Percentiles rank a stretch among this genome's conserved stretches.
Evolutionary conservation across 2,329 filamentous ascomycete species (phyloP).

Genomic region (Aphanoascus verrucosus): DNA sequence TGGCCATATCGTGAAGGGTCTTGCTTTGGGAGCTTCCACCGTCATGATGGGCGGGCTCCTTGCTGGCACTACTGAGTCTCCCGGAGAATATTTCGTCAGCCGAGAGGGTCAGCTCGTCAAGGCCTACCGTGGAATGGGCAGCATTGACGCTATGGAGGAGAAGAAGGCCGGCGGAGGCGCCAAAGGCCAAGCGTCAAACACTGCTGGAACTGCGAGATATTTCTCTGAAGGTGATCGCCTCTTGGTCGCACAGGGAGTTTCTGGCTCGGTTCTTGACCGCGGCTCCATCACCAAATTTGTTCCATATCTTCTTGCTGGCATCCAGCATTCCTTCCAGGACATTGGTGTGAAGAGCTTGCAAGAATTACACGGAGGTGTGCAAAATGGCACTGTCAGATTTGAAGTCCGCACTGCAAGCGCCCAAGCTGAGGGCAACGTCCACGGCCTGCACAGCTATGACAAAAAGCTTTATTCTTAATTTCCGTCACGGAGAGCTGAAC

Average conservation of each 20-base stretch:
- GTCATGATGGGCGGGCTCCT: constrained; percentile 99
- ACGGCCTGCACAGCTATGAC: constrained; percentile 94
- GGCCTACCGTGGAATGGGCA: constrained; percentile 97
- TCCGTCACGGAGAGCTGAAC: not conserved
- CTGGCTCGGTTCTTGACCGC: constrained; percentile 51
- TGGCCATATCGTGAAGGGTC: constrained; percentile 96
- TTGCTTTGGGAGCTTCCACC: constrained; percentile 84
- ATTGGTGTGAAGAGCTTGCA: constrained; percentile 73
- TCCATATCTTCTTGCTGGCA: constrained; percentile 85
- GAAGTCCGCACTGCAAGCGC: constrained; percentile 90
- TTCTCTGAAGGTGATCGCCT: constrained; percentile 95
- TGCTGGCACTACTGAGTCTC: constrained; percentile 93
- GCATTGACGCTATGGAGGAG: constrained; percentile 98
- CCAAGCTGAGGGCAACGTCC: constrained; percentile 91
- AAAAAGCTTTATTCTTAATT: constrained; percentile 94
- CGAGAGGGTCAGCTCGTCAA: constrained; percentile 97
- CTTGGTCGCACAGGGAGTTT: constrained; percentile 92
- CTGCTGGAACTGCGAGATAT: constrained; percentile 93
- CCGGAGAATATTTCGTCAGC: constrained; percentile 91
- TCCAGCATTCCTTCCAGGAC: constrained; percentile 97
- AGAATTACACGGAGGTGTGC: constrained; percentile 65
- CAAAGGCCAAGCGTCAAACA: constrained; percentile 55
- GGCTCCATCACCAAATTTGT: constrained; percentile 87
- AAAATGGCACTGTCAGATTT: constrained; percentile 69
- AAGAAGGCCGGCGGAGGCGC: constrained; percentile 76